Evolutionary conservation across 495 filamentous ascomycete genomes (phyloP), one percentile per base, ranked within the genome.

Genomic region (Podospora pseudopauciseta): DNA sequence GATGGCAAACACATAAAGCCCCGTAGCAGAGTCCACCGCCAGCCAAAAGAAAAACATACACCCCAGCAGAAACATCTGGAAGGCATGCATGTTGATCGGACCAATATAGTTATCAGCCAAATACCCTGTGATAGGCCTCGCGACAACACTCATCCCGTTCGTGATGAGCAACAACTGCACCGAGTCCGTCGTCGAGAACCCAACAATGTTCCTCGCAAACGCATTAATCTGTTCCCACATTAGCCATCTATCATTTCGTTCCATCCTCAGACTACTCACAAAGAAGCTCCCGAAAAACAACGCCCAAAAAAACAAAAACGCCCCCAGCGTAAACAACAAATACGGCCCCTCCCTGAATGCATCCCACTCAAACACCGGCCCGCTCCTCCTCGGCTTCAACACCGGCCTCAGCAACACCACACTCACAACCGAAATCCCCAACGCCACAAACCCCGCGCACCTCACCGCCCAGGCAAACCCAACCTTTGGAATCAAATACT

Each of bases 231-330:
- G 69, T 9, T 53, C 26, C 6, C 26, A 23, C 9, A n/a, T 67
- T 26, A 67, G 55, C 65, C n/a, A 20, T 6, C 30, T 7, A 6
- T 59, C 23, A 27, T 28, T 18, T 30, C 11, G 19, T 23, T 13
- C 44, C 28, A 23, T 26, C 18, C 5, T 26, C 26, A 34, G 2
- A 28, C 19, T 26, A 73, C 81, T 78, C 64, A 82, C 81, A 67
- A 81, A 84, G 60, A 84, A 82, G 55, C 72, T 80, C 3, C 77
- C 80, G 70, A 84, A 83, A 66, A 80, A 83, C 26, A 83, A 68
- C 11, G 76, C 78, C 77, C 73, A 82, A 57, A 79, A 81, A 71
- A 81, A 71, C 26, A 83, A 58, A 55, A 81, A 82, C 0, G 77
- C 67, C 6, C 77, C 80, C 16, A 77, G 66, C 19, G 72, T 67